Evolutionary conservation across 2,329 filamentous ascomycete genomes (phyloP).

Genomic region (Microcera coccophila): DNA sequence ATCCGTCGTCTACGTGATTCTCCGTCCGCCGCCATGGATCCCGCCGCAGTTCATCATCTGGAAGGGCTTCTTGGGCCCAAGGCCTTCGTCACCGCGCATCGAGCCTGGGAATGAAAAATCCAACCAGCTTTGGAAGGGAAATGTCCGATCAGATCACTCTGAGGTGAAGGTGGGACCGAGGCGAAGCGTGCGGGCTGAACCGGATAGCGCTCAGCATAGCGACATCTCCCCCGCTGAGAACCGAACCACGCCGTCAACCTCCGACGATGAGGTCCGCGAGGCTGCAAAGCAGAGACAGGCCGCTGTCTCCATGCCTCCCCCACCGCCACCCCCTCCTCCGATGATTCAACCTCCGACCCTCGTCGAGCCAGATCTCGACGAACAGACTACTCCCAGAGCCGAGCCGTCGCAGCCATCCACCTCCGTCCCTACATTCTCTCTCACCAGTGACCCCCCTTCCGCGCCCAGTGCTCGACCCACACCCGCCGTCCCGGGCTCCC

Average conservation of each 20-base stretch:
- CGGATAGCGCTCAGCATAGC: constrained; percentile 7
- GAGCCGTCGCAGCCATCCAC: constrained; percentile 24
- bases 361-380: constrained; percentile 24
- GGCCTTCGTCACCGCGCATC: not conserved
- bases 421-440: constrained; percentile 45
- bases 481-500: constrained; percentile 14
- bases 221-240: constrained; percentile 1
- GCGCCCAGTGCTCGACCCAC: constrained; percentile 15
- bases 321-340: constrained; percentile 14
- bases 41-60: constrained; percentile 24
- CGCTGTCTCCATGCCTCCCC: constrained; percentile 34
- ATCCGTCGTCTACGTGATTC: constrained; percentile 54
- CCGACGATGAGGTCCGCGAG: constrained; percentile 20
- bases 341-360: constrained; percentile 23
- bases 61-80: constrained; percentile 3
- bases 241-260: constrained; percentile 17
- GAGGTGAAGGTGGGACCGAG: constrained; percentile 21
- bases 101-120: constrained; percentile 5
- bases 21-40: constrained; percentile 51
- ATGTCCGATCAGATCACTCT: constrained; percentile 20
- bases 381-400: constrained; percentile 53
- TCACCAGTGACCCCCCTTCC: constrained; percentile 33
- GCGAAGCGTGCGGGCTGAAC: constrained; percentile 21
- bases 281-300: constrained; percentile 39
- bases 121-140: not conserved